Evolutionary conservation across 495 filamentous ascomycete genomes (phyloP).

Genomic region (Friedmanniomyces endolithicus): DNA sequence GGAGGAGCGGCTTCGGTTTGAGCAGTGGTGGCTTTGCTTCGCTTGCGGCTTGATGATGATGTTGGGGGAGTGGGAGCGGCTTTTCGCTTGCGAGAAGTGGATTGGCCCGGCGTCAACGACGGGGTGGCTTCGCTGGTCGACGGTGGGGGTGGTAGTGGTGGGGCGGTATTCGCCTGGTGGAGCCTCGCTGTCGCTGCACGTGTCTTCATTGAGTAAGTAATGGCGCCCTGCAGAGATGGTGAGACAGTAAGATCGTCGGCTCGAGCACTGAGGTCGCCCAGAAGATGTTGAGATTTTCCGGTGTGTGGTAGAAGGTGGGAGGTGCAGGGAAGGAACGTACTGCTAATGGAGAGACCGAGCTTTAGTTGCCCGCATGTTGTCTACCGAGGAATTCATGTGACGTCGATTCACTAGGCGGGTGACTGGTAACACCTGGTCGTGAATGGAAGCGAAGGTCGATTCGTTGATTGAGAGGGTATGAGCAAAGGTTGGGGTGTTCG

Average conservation of each 20-base stretch:
- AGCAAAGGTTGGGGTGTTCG: neutral
- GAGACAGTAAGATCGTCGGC: neutral
- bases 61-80: constrained; percentile 15
- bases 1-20: neutral
- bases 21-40: constrained; percentile 10
- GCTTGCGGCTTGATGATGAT: constrained; percentile 30
- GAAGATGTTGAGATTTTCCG: neutral
- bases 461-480: neutral
- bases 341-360: neutral
- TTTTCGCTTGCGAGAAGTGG: neutral
- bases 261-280: neutral
- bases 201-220: neutral
- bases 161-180: neutral
- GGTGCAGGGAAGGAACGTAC: neutral
- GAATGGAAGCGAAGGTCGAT: neutral
- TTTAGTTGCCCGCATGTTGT: neutral
- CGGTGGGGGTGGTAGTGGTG: neutral
- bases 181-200: neutral
- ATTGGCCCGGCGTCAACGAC: neutral
- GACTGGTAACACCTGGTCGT: neutral
- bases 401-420: neutral
- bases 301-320: constrained; percentile 3
- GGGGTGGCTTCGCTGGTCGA: neutral
- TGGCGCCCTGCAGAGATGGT: neutral
- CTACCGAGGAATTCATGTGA: neutral